Evolutionary conservation across 306 rosid genomes (phyloP).

Genomic region (Cicer bijugum): DNA sequence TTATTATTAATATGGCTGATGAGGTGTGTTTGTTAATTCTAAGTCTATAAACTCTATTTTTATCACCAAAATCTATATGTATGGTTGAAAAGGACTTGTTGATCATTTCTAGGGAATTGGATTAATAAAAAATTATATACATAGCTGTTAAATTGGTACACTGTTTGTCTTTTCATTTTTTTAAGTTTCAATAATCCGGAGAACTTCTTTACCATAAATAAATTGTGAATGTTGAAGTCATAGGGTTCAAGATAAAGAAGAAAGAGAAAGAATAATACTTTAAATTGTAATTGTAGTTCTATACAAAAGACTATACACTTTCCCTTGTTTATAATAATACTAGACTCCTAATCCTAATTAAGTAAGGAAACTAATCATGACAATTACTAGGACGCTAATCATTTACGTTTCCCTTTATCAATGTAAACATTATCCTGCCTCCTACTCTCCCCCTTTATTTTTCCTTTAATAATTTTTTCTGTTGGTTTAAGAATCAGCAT

Average conservation of each 20-base stretch:
- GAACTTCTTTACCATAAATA: background rate
- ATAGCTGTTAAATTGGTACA: slow-evolving; percentile 2
- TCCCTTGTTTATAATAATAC: background rate
- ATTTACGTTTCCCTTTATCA: slow-evolving; percentile 1
- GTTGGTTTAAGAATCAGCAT: slow-evolving; percentile 25
- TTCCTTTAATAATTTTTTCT: background rate
- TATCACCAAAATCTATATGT: background rate
- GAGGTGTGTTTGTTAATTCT: slow-evolving; percentile 64
- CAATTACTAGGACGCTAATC: background rate
- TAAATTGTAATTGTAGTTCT: slow-evolving; percentile 17
- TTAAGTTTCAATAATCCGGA: slow-evolving; percentile 3
- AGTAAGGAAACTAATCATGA: background rate
- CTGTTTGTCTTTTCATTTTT: slow-evolving; percentile 18
- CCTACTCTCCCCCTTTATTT: background rate
- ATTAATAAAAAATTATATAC: slow-evolving; percentile 7
- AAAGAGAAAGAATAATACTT: background rate
- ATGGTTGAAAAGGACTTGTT: slow-evolving; percentile 25
- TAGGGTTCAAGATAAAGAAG: background rate
- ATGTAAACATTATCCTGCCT: slow-evolving; percentile 22
- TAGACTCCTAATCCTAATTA: slow-evolving; percentile 22
- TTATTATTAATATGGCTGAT: slow-evolving; percentile 78
- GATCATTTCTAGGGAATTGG: slow-evolving; percentile 29
- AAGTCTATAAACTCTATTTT: slow-evolving; percentile 28
- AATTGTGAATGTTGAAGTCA: slow-evolving; percentile 15
- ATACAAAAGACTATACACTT: background rate